Conservation (phyloP, 163 green algal species). For the Scenedesmus sp. region DNA sequence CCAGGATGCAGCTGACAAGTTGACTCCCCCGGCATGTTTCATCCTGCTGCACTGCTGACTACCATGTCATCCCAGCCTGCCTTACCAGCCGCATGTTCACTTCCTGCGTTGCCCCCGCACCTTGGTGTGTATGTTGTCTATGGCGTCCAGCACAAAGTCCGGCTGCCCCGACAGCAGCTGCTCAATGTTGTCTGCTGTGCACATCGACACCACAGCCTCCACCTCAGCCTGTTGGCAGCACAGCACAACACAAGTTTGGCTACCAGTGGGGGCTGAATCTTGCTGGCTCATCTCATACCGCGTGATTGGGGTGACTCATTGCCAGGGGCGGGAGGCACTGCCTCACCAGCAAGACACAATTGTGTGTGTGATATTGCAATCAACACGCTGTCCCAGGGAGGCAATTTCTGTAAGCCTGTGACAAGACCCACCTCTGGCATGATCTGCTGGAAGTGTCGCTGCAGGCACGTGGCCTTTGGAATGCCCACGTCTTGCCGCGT, state of each 20-base stretch:
- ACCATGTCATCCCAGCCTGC: background rate
- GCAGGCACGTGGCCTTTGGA: conserved; percentile 85
- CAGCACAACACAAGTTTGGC: background rate
- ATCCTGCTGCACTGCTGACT: background rate
- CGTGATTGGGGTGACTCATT: too few relatives aligned
- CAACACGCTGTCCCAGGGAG: background rate
- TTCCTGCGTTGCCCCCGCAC: conserved; percentile 44
- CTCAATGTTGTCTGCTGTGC: conserved; percentile 80
- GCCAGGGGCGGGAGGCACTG: too few relatives aligned
- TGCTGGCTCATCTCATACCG: too few relatives aligned
- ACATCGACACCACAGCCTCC: conserved; percentile 90
- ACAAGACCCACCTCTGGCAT: conserved; percentile 83
- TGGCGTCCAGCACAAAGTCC: conserved; percentile 97
- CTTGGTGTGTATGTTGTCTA: conserved; percentile 99
- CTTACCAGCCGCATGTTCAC: background rate
- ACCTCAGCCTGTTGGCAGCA: conserved; percentile 70
- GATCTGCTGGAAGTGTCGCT: conserved; percentile 86
- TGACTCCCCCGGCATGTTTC: background rate
- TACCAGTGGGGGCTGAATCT: too few relatives aligned
- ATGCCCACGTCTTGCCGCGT: conserved; percentile 94
- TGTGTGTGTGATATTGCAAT: too few relatives aligned
- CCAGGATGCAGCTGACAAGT: background rate
- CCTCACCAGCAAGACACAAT: too few relatives aligned
- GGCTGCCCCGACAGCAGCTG: conserved; percentile 82
- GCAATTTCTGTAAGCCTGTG: background rate